Evolutionary conservation across 2,329 filamentous ascomycete genomes (phyloP).

Genomic region (Ophiobolus disseminans): DNA sequence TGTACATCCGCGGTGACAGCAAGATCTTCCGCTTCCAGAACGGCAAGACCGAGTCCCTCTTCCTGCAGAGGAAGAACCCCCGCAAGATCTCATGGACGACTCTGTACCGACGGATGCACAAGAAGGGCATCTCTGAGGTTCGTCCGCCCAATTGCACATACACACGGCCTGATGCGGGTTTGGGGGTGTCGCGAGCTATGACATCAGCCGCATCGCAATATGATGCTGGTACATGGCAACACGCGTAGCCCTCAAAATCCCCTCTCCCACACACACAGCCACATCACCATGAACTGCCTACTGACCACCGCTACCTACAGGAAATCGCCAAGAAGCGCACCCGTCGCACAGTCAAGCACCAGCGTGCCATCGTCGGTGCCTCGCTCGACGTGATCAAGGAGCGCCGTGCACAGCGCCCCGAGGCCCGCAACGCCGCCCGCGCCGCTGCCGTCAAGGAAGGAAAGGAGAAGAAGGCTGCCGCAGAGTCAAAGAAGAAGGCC

Average conservation of each 20-base stretch:
- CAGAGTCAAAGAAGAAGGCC: conserved; percentile 93
- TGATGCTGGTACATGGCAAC: conserved; percentile 2
- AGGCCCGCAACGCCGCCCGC: conserved; percentile 92
- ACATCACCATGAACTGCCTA: conserved; percentile 4
- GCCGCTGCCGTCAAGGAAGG: conserved; percentile 90
- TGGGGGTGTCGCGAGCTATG: conserved; percentile 23
- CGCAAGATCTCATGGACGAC: conserved; percentile 99
- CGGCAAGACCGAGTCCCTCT: conserved; percentile 99
- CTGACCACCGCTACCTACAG: conserved; percentile 61
- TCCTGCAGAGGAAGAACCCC: conserved; percentile 99
- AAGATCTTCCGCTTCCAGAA: conserved; percentile 99
- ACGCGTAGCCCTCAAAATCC: background rate
- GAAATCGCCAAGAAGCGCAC: conserved; percentile 99
- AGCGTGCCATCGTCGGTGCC: conserved; percentile 98
- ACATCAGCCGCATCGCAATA: conserved; percentile 24
- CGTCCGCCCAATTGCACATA: conserved; percentile 37
- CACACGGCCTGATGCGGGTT: conserved; percentile 4
- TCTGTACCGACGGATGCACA: conserved; percentile 98
- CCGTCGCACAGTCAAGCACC: conserved; percentile 96
- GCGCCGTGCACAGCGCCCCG: conserved; percentile 91
- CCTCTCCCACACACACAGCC: background rate
- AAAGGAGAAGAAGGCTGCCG: conserved; percentile 97
- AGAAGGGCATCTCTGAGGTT: conserved; percentile 99
- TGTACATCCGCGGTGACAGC: conserved; percentile 99
- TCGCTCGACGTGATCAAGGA: conserved; percentile 99